These are phyloP conservation scores for Dictyostelium purpureum DNA, from an alignment of 78 protist species.

Conservation along the genomic window DNA sequence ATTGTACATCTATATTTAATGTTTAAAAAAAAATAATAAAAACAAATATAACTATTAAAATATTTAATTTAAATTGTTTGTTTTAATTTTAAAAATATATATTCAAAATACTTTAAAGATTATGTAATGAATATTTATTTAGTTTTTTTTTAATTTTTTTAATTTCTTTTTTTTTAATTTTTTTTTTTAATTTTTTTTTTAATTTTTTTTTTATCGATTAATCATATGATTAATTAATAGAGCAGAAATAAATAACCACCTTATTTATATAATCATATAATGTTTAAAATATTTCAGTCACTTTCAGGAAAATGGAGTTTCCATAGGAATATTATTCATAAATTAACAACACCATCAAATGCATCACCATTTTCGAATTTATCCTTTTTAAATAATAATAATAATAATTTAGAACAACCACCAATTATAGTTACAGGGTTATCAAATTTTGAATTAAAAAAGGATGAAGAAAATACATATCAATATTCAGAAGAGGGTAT, in stretches of 20 bases:
- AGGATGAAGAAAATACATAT: neutral
- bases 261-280: neutral
- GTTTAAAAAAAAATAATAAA: neutral
- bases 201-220: neutral
- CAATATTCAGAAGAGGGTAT: slow-evolving; percentile 47
- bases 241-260: too few species aligned
- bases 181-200: neutral
- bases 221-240: too few species aligned
- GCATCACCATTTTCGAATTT: neutral
- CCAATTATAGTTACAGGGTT: neutral
- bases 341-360: neutral
- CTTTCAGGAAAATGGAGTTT: slow-evolving; percentile 65
- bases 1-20: neutral
- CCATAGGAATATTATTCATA: slow-evolving; percentile 38
- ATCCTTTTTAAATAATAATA: neutral
- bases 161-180: neutral
- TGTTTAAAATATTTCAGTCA: slow-evolving; percentile 49
- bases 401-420: neutral
- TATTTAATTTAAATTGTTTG: too few species aligned
- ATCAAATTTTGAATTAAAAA: neutral
- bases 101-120: too few species aligned
- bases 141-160: neutral
- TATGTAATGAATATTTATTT: neutral
- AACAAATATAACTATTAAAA: too few species aligned
- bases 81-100: too few species aligned